Conservation (phyloP, 352 stramenopile genomes). For the Peronospora farinosa region DNA sequence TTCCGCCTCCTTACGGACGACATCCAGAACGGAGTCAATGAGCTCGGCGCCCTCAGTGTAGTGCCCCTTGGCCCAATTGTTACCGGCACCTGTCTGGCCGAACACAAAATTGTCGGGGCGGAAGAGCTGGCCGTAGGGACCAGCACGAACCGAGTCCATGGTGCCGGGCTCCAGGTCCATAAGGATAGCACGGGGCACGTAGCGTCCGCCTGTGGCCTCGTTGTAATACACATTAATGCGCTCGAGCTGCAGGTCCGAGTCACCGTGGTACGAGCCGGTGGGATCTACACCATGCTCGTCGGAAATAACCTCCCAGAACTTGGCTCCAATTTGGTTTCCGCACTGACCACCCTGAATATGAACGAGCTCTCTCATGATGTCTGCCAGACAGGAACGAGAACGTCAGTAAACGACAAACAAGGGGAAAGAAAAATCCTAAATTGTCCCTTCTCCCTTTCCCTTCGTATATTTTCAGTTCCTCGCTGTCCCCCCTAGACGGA, state of each 20-base stretch:
- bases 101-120: constrained; percentile 99
- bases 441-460: constrained; percentile 16
- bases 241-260: constrained; percentile 95
- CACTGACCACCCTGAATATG: constrained; percentile 98
- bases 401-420: constrained; percentile 9
- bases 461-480: constrained; percentile 13
- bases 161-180: constrained; percentile 99
- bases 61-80: constrained; percentile 99
- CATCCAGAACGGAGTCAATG: constrained; percentile 97
- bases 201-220: constrained; percentile 94
- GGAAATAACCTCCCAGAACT: constrained; percentile 98
- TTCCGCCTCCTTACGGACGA: constrained; percentile 97
- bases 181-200: constrained; percentile 96
- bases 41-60: constrained; percentile 99
- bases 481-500: background rate
- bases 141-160: constrained; percentile 97
- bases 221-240: constrained; percentile 99
- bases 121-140: constrained; percentile 96
- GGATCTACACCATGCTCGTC: constrained; percentile 93
- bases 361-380: constrained; percentile 93
- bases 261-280: constrained; percentile 90
- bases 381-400: constrained; percentile 9
- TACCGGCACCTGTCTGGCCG: constrained; percentile 95
- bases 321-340: constrained; percentile 98
- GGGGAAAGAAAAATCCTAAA: constrained; percentile 20